Base-by-base conservation (phyloP, 768 basidiomycete species). In the Tremella yokohamensis region DNA sequence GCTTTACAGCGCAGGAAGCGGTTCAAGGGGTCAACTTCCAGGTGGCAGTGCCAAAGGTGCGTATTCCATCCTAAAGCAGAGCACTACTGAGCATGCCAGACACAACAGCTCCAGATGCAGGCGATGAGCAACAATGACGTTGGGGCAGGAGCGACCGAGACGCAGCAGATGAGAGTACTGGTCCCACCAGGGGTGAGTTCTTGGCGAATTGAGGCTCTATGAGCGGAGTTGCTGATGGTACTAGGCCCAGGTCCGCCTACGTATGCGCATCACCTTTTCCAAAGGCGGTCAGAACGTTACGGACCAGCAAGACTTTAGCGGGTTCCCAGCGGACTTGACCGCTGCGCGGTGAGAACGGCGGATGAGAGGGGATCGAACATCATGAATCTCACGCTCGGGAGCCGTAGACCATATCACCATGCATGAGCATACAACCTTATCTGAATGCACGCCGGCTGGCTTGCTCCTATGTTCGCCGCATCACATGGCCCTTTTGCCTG, bases 31-130 rank as follows among this genome's bases (percentile, higher is more conserved):
- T 99, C 48, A 91, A 86, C 70, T 97, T 99, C 80, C 96, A 98
- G 75, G 96, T 92, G 40, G 96, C 94, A 8, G 94, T 99, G 8
- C 94, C 94, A 2, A 94, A 90, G 83, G 92, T 90, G 60, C 58
- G 75, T 72, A 20, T 25, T 29, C 11, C 13, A n/a, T 7, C 1
- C 11, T 4, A 19, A 3, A 57, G 3, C 12, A 20, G 56, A 45
- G 22, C 16, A 42, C 6, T 4, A 11, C 56, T 61, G 60, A 58
- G 60, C 44, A 6, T 8, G 1, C 6, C 70, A 98, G 90, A 89
- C 92, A 0, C 93, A 96, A 78, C 92, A 96, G 74, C 77, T 99
- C 56, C 93, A 97, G 76, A 99, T 99, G 94, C 81, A 91, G 57
- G 90, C 94, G 6, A 97, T 98, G 88, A 91, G 91, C 4, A 91